Conservation (phyloP, 1,284 basidiomycete genomes). For the Cryptococcus hybrid region DNA sequence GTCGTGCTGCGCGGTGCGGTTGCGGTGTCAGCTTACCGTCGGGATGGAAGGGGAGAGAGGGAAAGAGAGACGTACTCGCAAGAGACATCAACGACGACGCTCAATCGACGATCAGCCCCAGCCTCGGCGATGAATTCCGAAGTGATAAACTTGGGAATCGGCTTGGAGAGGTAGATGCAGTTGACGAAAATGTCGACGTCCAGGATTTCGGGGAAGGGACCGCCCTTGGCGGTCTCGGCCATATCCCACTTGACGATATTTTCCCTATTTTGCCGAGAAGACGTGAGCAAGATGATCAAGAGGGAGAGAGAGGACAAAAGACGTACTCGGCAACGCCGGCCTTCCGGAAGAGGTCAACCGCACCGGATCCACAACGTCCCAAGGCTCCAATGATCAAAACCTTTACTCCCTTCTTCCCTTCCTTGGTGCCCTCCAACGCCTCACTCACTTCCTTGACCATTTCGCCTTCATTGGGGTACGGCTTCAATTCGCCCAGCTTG, state of each 20-base stretch:
- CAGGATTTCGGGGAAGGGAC: slow-evolving; percentile 93
- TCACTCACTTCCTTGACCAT: slow-evolving; percentile 74
- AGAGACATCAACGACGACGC: slow-evolving; percentile 94
- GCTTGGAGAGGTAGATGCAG: slow-evolving; percentile 93
- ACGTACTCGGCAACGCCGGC: slow-evolving; percentile 83
- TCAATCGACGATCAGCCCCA: slow-evolving; percentile 67
- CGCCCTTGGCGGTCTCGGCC: slow-evolving; percentile 94
- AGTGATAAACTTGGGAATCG: slow-evolving; percentile 87
- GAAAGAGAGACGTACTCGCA: slow-evolving; percentile 62
- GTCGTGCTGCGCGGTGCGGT: slow-evolving; percentile 61
- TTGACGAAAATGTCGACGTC: slow-evolving; percentile 71
- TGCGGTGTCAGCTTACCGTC: not conserved
- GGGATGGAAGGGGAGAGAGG: too few species aligned
- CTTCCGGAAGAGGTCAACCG: slow-evolving; percentile 92
- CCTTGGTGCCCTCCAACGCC: slow-evolving; percentile 60
- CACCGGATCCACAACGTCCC: slow-evolving; percentile 94
- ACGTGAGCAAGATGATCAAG: not conserved
- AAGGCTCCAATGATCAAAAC: slow-evolving; percentile 95
- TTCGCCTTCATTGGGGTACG: slow-evolving; percentile 75
- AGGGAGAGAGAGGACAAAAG: not conserved
- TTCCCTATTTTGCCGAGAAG: not conserved
- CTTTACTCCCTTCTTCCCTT: slow-evolving; percentile 69
- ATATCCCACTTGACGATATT: slow-evolving; percentile 99
- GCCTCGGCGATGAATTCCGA: slow-evolving; percentile 69
- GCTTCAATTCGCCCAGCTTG: slow-evolving; percentile 66